Base-by-base conservation (phyloP, 352 stramenopile genomes). In the Globisporangium acanthophoron region DNA sequence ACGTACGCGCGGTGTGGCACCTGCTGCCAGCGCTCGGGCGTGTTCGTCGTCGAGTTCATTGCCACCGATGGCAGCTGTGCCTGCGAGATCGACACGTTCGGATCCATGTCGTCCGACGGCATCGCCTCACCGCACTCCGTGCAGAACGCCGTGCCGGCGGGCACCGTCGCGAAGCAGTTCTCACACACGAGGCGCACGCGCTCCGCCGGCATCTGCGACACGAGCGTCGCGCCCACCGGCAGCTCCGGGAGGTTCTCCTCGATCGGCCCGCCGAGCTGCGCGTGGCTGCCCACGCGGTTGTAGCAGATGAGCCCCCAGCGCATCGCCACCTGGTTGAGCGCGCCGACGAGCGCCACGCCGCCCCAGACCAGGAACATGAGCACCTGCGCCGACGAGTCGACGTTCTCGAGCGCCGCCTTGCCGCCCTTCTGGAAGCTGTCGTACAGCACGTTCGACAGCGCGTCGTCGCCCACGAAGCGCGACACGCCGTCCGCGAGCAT, bases 101-200 rank as follows among this genome's bases (percentile, higher is more conserved):
- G 78, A 53, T 89, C 74, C 20, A 58, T 75, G 6, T 90, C 84
- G 0, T 95, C 84, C 1, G 68, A 71, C 0, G 83, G 81, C 81
- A 95, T 95, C 0, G 86, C 81, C 59, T 95, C 86, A 8, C 85
- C 86, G 76, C 86, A 95, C 65, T 95, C 86, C 0, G 86, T 95
- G 67, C 86, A 95, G 69, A 95, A 95, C 5, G 86, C 86, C 2
- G 86, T 95, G 40, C 83, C 83, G 3, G 80, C 66, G 0, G 86
- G 86, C 0, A 95, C 86, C 0, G 86, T 95, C 0, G 86, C 86
- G 53, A 95, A 95, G 64, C 86, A 95, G 73, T 95, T 95, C 61
- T 95, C 86, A 54, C 86, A 95, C 54, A 95, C 86, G 2, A 95
- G 72, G 8, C 86, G 86, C 11, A 91, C 81, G n/a, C 78, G 76